Conservation (phyloP, 176 grass and related monocot genomes). For the Hordeum marinum region DNA sequence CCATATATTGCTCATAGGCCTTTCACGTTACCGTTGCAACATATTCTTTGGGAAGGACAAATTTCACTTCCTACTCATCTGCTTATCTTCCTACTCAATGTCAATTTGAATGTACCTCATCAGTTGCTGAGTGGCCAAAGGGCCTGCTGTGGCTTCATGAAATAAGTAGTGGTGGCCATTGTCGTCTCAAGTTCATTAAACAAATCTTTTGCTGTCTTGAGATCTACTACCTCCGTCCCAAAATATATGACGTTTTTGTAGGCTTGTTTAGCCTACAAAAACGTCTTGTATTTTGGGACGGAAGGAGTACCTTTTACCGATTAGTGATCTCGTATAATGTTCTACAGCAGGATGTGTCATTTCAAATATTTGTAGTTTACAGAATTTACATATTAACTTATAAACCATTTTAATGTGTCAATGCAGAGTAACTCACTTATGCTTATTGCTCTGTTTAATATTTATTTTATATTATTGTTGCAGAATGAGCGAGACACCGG, state of each 20-base stretch:
- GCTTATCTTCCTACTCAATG: background rate
- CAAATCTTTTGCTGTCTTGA: background rate
- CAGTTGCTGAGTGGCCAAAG: background rate
- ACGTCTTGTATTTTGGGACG: no score
- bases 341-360: background rate
- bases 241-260: no score
- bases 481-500: conserved; percentile 67
- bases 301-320: background rate
- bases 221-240: background rate
- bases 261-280: no score
- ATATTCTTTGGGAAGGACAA: background rate
- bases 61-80: background rate
- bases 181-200: background rate
- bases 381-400: background rate
- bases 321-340: background rate
- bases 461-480: background rate
- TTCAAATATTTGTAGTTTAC: background rate
- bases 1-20: background rate
- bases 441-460: background rate
- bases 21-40: background rate
- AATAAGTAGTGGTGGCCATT: background rate
- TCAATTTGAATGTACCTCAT: background rate
- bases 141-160: background rate
- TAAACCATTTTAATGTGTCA: background rate
- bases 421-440: background rate